Base-by-base conservation (phyloP, 495 filamentous ascomycete species). In the Jackrogersella multiformis region DNA sequence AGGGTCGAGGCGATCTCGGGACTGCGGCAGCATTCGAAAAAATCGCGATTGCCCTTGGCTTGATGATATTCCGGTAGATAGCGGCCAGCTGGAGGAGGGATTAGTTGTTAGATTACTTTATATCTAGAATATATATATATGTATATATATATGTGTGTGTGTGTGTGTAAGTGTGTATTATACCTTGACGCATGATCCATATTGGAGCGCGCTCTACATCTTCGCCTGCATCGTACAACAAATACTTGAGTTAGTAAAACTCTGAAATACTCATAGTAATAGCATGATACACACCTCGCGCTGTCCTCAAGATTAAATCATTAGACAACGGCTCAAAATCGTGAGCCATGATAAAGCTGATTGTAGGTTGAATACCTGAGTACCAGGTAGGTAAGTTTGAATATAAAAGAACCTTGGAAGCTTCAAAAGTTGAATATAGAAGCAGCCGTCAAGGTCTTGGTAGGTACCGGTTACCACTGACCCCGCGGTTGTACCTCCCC, bases 181-280 rank as follows among this genome's bases (percentile, higher is more conserved):
- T 82, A 94, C 93, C 93, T 87, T 97, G 95, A 78, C 95, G 90
- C 95, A 99, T 98, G 72, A 98, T 92, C 96, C 95, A 99, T 79
- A 95, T 90, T 46, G 95, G 95, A 56, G 96, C 88, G 55, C 94
- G 88, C 74, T 97, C 92, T 60, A 97, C 92, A 72, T 87, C 87
- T 78, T 97, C 84, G 72, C 94, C 94, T 97, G 15, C 16, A 46
- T 57, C 18, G 59, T 46, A 32, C 26, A 51, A 68, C 56, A 68
- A 49, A 44, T 20, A 46, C 36, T 66, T 15, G 76, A 68, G 68
- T 68, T 76, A 73, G 58, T 42, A 53, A 73, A 73, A 46, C 59
- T 56, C 77, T 51, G 77, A 69, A 26, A 20, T 53, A 4, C 32
- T 21, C 32, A 39, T 45, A 42, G 26, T 30, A 58, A 41, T 36